A percentile compares a stretch with the other conserved stretches of the same genome.
phyloP scores from a whole-genome alignment of 305 asterid species.

The Solanum aculeatissimum region DNA sequence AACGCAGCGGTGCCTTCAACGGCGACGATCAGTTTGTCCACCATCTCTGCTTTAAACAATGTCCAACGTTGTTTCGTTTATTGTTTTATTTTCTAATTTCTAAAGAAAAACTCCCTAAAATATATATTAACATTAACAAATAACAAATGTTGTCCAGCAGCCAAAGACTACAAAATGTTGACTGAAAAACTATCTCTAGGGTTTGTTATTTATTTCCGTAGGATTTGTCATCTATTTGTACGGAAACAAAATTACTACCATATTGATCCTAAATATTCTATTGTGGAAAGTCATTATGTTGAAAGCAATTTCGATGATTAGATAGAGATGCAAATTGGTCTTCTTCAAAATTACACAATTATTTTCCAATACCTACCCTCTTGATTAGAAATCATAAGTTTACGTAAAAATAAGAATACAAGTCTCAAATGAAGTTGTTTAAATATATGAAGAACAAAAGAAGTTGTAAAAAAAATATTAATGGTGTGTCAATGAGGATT shows the following conservation, averaged over 20 bases:
- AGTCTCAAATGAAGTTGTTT: background rate
- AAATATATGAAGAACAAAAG: background rate
- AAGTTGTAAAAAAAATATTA: too few species aligned
- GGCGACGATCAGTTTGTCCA: conserved; percentile 60
- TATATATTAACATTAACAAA: too few species aligned
- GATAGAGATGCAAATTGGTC: background rate
- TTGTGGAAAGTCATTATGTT: background rate
- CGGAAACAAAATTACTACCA: background rate
- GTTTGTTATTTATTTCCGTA: background rate
- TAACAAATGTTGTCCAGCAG: background rate
- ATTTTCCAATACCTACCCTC: background rate
- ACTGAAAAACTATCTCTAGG: background rate
- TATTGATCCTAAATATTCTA: background rate
- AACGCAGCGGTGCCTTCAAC: conserved; percentile 99
- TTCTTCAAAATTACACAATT: background rate
- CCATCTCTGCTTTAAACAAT: conserved; percentile 6
- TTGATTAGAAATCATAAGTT: background rate
- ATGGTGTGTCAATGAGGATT: too few species aligned
- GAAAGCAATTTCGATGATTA: background rate
- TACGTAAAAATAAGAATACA: background rate
- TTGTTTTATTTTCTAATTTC: background rate
- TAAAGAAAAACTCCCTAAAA: too few species aligned
- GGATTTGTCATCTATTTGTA: background rate
- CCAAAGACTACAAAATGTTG: background rate
- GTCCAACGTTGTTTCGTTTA: background rate